A percentile compares a stretch with the other conserved stretches of the same genome.
phyloP scores from a whole-genome alignment of 306 rosid species.

The Senna tora region DNA sequence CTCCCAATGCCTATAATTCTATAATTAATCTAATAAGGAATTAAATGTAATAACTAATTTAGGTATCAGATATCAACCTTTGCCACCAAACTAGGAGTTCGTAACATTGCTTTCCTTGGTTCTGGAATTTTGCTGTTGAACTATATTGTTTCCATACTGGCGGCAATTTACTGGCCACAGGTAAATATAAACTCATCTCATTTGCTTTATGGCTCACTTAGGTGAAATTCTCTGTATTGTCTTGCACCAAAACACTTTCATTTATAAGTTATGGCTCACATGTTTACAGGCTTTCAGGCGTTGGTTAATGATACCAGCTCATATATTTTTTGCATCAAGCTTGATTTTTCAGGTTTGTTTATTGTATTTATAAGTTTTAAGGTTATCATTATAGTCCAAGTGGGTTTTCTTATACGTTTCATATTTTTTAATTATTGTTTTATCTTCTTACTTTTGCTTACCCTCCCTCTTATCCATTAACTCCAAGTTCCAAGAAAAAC shows the following conservation, averaged over 20 bases:
- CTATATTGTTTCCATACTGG: conserved; percentile 71
- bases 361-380: conserved; percentile 16
- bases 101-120: conserved; percentile 89
- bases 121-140: conserved; percentile 86
- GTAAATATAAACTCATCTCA: conserved; percentile 44
- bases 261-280: conserved; percentile 27
- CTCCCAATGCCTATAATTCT: not conserved
- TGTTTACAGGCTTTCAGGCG: conserved; percentile 83
- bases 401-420: conserved; percentile 22
- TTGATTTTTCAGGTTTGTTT: conserved; percentile 81
- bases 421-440: not conserved
- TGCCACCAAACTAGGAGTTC: conserved; percentile 91
- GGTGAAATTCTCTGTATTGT: not conserved
- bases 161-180: conserved; percentile 82
- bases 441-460: conserved; percentile 16
- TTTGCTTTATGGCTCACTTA: conserved; percentile 15
- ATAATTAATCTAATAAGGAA: conserved; percentile 28
- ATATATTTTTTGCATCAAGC: conserved; percentile 62
- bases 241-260: conserved; percentile 13
- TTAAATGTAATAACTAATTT: conserved; percentile 36
- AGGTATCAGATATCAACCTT: conserved; percentile 95
- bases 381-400: conserved; percentile 17
- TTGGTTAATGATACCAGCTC: conserved; percentile 76
- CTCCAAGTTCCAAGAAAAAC: conserved; percentile 3
- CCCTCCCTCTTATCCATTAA: not conserved